A percentile compares a stretch with the other conserved stretches of the same genome.
Evolutionary conservation across 495 filamentous ascomycete genomes (phyloP).

Genomic region (Hypoxylon trugodes): DNA sequence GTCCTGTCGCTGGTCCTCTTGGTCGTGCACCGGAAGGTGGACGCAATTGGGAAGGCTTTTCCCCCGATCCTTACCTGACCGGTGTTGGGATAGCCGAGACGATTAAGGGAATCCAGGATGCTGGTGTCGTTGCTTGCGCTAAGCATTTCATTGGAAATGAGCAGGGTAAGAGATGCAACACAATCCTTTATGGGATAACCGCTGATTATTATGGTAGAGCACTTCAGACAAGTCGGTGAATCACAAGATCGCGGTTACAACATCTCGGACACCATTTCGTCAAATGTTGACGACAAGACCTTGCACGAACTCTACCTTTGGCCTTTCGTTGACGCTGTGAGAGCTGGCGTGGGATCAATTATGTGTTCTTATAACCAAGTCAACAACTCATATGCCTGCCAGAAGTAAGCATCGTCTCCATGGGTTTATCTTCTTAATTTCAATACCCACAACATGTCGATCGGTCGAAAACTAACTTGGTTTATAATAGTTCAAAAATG

Average conservation of each 20-base stretch:
- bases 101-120: conserved; percentile 83
- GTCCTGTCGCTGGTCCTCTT: conserved; percentile 88
- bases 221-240: conserved; percentile 82
- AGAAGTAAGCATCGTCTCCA: conserved; percentile 58
- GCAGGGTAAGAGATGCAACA: conserved; percentile 48
- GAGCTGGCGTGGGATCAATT: conserved; percentile 75
- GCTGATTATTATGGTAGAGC: conserved; percentile 57
- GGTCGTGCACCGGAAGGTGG: conserved; percentile 79
- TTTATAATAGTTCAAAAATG: conserved; percentile 62
- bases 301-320: conserved; percentile 97
- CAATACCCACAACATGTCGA: background rate
- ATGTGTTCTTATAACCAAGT: conserved; percentile 97
- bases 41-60: conserved; percentile 89
- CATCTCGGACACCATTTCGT: conserved; percentile 71
- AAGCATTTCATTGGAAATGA: conserved; percentile 84
- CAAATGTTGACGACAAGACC: conserved; percentile 91
- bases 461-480: conserved; percentile 72
- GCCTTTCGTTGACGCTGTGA: conserved; percentile 56
- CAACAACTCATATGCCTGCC: conserved; percentile 86
- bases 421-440: background rate
- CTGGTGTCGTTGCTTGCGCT: conserved; percentile 80
- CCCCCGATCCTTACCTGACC: conserved; percentile 79
- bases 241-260: conserved; percentile 68
- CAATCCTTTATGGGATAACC: background rate
- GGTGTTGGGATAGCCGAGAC: conserved; percentile 77